Conservation (phyloP, 2,329 filamentous ascomycete genomes). For the Capronia americana region DNA sequence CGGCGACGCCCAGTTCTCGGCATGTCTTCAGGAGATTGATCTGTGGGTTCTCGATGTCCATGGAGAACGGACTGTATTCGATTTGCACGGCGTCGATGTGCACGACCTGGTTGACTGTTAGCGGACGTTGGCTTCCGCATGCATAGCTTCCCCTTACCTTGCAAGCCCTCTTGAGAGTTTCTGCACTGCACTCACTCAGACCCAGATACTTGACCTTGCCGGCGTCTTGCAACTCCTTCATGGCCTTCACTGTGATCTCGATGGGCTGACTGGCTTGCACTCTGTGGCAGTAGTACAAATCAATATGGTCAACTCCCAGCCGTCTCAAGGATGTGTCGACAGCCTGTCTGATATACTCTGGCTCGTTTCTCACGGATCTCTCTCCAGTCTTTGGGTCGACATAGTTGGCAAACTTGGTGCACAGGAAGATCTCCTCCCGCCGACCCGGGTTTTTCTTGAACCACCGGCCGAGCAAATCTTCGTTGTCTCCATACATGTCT, state of each 20-base stretch:
- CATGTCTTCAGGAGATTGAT: slow-evolving; percentile 52
- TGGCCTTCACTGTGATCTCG: slow-evolving; percentile 47
- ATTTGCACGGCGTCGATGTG: slow-evolving; percentile 59
- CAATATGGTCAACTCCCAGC: slow-evolving; percentile 48
- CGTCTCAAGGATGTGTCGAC: slow-evolving; percentile 42
- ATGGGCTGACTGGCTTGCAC: slow-evolving; percentile 47
- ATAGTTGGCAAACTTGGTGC: slow-evolving; percentile 39
- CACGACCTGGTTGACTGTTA: slow-evolving; percentile 43
- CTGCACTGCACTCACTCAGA: slow-evolving; percentile 55
- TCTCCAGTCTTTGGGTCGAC: slow-evolving; percentile 37
- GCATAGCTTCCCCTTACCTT: slow-evolving; percentile 33
- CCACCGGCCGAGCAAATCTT: slow-evolving; percentile 44
- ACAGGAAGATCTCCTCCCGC: slow-evolving; percentile 39
- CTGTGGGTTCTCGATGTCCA: slow-evolving; percentile 54
- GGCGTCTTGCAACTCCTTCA: slow-evolving; percentile 52
- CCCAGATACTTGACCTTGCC: slow-evolving; percentile 61
- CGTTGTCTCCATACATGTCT: slow-evolving; percentile 45
- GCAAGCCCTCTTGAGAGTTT: slow-evolving; percentile 56
- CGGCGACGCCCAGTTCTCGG: slow-evolving; percentile 55
- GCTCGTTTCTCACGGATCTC: slow-evolving; percentile 38
- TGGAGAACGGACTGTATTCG: slow-evolving; percentile 57
- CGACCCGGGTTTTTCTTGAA: slow-evolving; percentile 39
- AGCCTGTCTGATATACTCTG: slow-evolving; percentile 43
- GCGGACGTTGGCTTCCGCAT: not conserved
- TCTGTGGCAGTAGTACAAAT: slow-evolving; percentile 55